Evolutionary conservation across 345 rosid species (phyloP).

Genomic region (Syzygium grande): DNA sequence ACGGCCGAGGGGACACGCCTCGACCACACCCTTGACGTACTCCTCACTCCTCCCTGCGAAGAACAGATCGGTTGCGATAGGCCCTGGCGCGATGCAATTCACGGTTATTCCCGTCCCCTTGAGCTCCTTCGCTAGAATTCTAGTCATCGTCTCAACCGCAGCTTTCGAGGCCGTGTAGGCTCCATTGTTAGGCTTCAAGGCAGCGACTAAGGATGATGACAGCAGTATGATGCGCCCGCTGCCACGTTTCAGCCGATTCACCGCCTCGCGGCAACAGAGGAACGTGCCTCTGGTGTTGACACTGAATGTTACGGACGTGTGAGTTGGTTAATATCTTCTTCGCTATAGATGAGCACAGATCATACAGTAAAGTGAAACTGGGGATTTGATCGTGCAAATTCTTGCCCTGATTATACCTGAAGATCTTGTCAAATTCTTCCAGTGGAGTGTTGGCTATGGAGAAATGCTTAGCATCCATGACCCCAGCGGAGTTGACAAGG

Average conservation of each 20-base stretch:
- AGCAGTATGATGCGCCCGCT: slow-evolving; percentile 23
- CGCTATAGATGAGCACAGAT: not conserved
- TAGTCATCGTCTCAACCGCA: slow-evolving; percentile 26
- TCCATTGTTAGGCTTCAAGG: slow-evolving; percentile 9
- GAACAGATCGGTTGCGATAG: slow-evolving; percentile 23
- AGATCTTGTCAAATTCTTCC: not conserved
- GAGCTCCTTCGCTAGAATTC: slow-evolving; percentile 25
- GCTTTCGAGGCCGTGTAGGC: slow-evolving; percentile 28
- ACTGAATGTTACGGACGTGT: not conserved
- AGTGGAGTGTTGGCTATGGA: not conserved
- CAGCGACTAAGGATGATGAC: slow-evolving; percentile 12
- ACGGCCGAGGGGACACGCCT: slow-evolving; percentile 9
- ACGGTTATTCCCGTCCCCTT: slow-evolving; percentile 28
- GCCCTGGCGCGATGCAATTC: slow-evolving; percentile 34
- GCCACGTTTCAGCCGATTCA: slow-evolving; percentile 8
- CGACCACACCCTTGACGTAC: slow-evolving; percentile 1
- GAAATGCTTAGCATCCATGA: not conserved
- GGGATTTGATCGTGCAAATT: not conserved
- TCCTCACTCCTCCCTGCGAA: slow-evolving; percentile 16
- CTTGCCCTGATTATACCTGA: not conserved
- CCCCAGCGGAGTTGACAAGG: slow-evolving; percentile 1
- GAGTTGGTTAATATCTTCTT: not conserved
- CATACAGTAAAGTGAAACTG: not conserved
- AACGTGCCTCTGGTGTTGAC: slow-evolving; percentile 23
- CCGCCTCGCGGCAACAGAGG: slow-evolving; percentile 27